phyloP scores from a whole-genome alignment of 208 protist genomes.

The Borovskyia barvae region DNA sequence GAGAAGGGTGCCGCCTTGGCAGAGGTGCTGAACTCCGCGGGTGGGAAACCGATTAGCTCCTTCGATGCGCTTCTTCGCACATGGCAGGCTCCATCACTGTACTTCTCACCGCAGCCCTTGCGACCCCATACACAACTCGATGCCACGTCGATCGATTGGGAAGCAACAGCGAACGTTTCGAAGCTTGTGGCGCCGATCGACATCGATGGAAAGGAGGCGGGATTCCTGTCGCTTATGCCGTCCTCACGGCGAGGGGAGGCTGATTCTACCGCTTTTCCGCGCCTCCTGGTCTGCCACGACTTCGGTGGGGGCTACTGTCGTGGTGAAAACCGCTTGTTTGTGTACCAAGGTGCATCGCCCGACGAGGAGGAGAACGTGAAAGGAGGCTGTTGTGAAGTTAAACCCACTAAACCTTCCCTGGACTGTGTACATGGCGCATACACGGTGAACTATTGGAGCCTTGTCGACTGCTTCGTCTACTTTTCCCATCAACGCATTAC shows the following conservation, averaged over 20 bases:
- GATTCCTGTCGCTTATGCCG: not conserved
- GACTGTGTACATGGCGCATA: conserved; percentile 33
- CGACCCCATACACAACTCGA: not conserved
- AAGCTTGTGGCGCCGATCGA: not conserved
- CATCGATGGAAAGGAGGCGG: not conserved
- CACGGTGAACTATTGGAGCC: conserved; percentile 69
- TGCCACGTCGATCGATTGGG: not conserved
- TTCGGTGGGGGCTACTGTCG: conserved; percentile 65
- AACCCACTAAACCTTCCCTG: too few species aligned
- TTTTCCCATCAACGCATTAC: conserved; percentile 85
- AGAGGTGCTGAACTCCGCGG: conserved; percentile 12
- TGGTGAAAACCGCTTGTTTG: conserved; percentile 39
- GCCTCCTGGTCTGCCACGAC: conserved; percentile 83
- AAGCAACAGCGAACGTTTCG: not conserved
- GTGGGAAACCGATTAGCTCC: conserved; percentile 28
- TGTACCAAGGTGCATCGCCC: conserved; percentile 12
- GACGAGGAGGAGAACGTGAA: not conserved
- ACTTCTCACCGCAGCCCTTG: conserved; percentile 12
- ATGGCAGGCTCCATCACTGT: conserved; percentile 16
- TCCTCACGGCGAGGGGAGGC: too few species aligned
- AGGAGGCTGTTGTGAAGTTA: not conserved
- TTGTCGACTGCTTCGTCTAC: conserved; percentile 85
- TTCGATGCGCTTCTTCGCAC: conserved; percentile 29
- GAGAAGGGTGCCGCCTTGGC: conserved; percentile 19
- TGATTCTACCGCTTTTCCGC: conserved; percentile 1